A percentile compares a stretch with the other conserved stretches of the same genome.
Conservation (phyloP, 208 protist species). For the Angomonas ambiguus region DNA sequence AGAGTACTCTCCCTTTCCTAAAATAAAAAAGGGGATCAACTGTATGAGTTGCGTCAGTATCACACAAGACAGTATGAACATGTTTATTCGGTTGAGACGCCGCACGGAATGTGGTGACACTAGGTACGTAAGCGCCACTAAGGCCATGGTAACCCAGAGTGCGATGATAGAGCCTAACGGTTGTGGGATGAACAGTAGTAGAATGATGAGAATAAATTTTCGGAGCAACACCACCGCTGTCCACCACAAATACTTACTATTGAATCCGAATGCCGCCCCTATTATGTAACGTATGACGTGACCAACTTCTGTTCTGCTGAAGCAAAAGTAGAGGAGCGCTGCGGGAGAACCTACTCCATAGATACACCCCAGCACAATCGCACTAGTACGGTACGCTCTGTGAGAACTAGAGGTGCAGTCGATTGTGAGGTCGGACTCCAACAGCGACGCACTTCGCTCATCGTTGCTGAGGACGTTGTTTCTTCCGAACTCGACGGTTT, state of each 20-base stretch:
- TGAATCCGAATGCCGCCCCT: conserved; percentile 7
- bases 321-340: conserved; percentile 12
- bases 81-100: no score
- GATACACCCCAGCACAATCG: conserved; percentile 19
- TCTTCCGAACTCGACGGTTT: conserved; percentile 9
- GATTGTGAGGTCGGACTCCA: conserved; percentile 18
- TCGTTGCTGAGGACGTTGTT: background rate
- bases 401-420: conserved; percentile 12
- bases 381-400: conserved; percentile 20
- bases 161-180: conserved; percentile 15
- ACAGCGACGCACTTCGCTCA: background rate
- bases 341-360: conserved; percentile 18
- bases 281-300: conserved; percentile 1
- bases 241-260: conserved; percentile 21
- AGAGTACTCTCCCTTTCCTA: conserved; percentile 3
- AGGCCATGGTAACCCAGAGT: conserved; percentile 11
- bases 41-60: conserved; percentile 18
- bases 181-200: conserved; percentile 14
- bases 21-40: conserved; percentile 24
- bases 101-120: conserved; percentile 15
- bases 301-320: background rate
- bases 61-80: conserved; percentile 13
- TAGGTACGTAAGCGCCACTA: conserved; percentile 15
- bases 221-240: conserved; percentile 12
- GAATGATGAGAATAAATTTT: conserved; percentile 13